These are phyloP conservation scores for Bolboschoenoplectus hybrid DNA, from an alignment of 202 grass and related monocot genomes.

Conservation along the genomic window DNA sequence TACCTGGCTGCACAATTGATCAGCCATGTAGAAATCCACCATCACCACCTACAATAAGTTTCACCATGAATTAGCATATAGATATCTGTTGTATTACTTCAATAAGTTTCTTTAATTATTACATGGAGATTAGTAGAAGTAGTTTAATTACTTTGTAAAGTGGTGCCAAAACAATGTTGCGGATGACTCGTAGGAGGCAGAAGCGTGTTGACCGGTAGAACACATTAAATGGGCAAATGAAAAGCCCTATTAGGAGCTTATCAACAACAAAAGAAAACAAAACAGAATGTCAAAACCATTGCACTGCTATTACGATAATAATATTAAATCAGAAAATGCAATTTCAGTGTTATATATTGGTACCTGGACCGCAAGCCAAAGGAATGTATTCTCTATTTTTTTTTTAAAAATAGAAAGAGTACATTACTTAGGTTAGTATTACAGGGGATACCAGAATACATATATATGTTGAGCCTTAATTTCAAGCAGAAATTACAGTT, in stretches of 20 bases:
- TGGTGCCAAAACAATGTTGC: conserved; percentile 48
- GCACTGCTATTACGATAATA: conserved; percentile 13
- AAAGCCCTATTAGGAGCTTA: conserved; percentile 40
- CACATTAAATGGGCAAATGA: conserved; percentile 54
- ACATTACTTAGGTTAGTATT: not conserved
- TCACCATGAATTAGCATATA: conserved; percentile 11
- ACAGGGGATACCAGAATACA: not conserved
- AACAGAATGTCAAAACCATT: conserved; percentile 10
- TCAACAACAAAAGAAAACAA: conserved; percentile 31
- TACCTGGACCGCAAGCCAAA: not conserved
- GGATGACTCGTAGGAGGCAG: conserved; percentile 45
- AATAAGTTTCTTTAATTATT: not conserved
- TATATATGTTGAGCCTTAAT: not conserved
- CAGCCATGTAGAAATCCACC: conserved; percentile 61
- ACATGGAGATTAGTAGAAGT: not conserved
- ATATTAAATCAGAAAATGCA: not conserved
- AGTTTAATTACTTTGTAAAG: conserved; percentile 49
- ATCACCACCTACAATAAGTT: conserved; percentile 48
- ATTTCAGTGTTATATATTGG: not conserved
- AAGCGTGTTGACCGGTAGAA: conserved; percentile 50
- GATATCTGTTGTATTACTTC: conserved; percentile 8
- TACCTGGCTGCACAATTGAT: conserved; percentile 58
- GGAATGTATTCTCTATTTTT: not conserved
- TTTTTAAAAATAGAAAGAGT: not conserved
- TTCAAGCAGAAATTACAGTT: not conserved